These are phyloP conservation scores for Cladosporium sp. DNA, from an alignment of 2,329 filamentous ascomycete species.

Conservation along the genomic window DNA sequence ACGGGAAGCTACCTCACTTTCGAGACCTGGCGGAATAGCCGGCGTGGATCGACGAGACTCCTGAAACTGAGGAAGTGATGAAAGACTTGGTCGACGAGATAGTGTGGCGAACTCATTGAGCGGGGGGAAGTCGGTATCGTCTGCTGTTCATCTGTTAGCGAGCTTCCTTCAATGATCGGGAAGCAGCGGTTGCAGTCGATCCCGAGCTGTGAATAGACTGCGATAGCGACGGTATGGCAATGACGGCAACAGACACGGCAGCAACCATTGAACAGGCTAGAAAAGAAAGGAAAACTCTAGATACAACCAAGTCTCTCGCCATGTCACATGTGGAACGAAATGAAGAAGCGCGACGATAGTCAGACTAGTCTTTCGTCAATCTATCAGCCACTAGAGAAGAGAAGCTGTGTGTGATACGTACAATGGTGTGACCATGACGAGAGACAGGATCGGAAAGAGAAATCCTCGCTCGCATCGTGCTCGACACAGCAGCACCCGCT, in stretches of 20 bases:
- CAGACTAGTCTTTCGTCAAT: conserved; percentile 32
- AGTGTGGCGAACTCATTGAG: conserved; percentile 17
- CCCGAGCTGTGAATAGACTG: background rate
- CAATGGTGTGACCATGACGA: conserved; percentile 26
- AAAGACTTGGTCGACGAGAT: conserved; percentile 23
- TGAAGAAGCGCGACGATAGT: conserved; percentile 19
- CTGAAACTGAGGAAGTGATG: conserved; percentile 22
- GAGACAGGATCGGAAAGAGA: conserved; percentile 19
- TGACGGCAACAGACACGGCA: conserved; percentile 9
- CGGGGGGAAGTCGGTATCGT: conserved; percentile 28
- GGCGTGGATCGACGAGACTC: conserved; percentile 31
- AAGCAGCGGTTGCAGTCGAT: background rate
- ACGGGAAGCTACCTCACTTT: conserved; percentile 30
- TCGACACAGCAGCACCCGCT: conserved; percentile 4
- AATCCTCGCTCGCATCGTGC: conserved; percentile 9
- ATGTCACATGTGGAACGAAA: conserved; percentile 18
- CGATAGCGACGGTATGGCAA: conserved; percentile 8
- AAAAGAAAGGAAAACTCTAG: conserved; percentile 7
- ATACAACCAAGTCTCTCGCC: conserved; percentile 23
- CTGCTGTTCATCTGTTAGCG: conserved; percentile 21
- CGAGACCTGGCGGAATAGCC: conserved; percentile 34
- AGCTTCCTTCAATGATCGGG: background rate
- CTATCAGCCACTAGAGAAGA: conserved; percentile 30
- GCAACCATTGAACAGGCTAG: conserved; percentile 8
- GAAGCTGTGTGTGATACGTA: conserved; percentile 30